Evolutionary conservation across 805 yeast genomes (phyloP).

Genomic region (Kluyveromyces siamensis): DNA sequence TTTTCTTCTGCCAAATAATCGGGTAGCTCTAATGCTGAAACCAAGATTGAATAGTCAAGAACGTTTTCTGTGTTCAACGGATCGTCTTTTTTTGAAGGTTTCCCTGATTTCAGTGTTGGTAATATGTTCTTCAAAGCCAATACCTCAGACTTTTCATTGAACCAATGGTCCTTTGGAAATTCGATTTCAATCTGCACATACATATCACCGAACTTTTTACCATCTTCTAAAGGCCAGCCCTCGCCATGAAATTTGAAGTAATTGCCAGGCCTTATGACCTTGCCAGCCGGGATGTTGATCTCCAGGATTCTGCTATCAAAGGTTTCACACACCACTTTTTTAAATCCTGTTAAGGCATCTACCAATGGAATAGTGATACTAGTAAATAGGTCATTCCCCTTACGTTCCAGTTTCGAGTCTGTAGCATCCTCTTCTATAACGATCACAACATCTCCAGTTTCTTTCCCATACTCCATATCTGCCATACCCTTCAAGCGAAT

Average conservation of each 20-base stretch:
- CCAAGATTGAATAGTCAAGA: slow-evolving; percentile 18
- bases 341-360: slow-evolving; percentile 82
- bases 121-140: slow-evolving; percentile 44
- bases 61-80: slow-evolving; percentile 25
- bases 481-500: slow-evolving; percentile 60
- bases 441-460: slow-evolving; percentile 71
- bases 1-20: slow-evolving; percentile 14
- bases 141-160: slow-evolving; percentile 60
- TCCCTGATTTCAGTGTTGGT: slow-evolving; percentile 29
- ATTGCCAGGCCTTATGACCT: slow-evolving; percentile 73
- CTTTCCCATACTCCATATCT: slow-evolving; percentile 65
- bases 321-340: slow-evolving; percentile 53
- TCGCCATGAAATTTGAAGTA: slow-evolving; percentile 54
- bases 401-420: slow-evolving; percentile 44
- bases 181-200: slow-evolving; percentile 63
- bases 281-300: slow-evolving; percentile 62
- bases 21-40: slow-evolving; percentile 16
- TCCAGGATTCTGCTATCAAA: slow-evolving; percentile 71
- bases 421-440: slow-evolving; percentile 39
- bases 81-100: slow-evolving; percentile 8
- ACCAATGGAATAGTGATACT: slow-evolving; percentile 52
- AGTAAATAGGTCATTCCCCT: slow-evolving; percentile 57
- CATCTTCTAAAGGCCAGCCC: slow-evolving; percentile 66
- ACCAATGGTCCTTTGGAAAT: slow-evolving; percentile 84
- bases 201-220: slow-evolving; percentile 49